These are phyloP conservation scores for Seminavis robusta DNA, from an alignment of 108 stramenopile genomes.

Conservation along the genomic window DNA sequence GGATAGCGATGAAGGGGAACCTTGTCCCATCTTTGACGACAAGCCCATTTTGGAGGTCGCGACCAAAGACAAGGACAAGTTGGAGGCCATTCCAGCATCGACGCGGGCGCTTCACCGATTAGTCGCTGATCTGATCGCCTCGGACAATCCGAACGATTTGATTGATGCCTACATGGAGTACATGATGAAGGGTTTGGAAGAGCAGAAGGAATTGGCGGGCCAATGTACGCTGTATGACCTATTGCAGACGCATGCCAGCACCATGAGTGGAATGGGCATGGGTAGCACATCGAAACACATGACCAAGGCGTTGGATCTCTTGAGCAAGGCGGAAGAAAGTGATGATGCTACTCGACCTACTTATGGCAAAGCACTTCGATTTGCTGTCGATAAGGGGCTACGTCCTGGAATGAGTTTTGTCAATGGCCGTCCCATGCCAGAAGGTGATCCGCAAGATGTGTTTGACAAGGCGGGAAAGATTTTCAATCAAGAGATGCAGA, in stretches of 20 bases:
- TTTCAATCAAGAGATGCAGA: constrained; percentile 56
- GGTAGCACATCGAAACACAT: background rate
- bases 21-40: constrained; percentile 26
- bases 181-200: background rate
- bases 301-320: background rate
- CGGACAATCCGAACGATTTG: constrained; percentile 1
- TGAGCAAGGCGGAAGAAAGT: background rate
- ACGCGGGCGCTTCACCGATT: constrained; percentile 39
- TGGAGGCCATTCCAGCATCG: constrained; percentile 13
- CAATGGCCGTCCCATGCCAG: constrained; percentile 78
- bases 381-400: constrained; percentile 55
- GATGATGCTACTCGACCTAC: constrained; percentile 11
- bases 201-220: background rate
- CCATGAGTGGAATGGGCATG: constrained; percentile 28
- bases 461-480: constrained; percentile 32
- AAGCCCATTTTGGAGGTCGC: constrained; percentile 2
- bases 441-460: constrained; percentile 23
- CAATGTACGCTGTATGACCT: constrained; percentile 20
- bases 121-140: constrained; percentile 10
- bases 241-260: constrained; percentile 30
- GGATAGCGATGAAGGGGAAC: constrained; percentile 11
- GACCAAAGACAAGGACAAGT: constrained; percentile 9
- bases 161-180: constrained; percentile 29
- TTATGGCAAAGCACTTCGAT: constrained; percentile 51
- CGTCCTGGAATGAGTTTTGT: constrained; percentile 74